Conservation (phyloP, 1,284 basidiomycete species). For the Fomes fomentarius region DNA sequence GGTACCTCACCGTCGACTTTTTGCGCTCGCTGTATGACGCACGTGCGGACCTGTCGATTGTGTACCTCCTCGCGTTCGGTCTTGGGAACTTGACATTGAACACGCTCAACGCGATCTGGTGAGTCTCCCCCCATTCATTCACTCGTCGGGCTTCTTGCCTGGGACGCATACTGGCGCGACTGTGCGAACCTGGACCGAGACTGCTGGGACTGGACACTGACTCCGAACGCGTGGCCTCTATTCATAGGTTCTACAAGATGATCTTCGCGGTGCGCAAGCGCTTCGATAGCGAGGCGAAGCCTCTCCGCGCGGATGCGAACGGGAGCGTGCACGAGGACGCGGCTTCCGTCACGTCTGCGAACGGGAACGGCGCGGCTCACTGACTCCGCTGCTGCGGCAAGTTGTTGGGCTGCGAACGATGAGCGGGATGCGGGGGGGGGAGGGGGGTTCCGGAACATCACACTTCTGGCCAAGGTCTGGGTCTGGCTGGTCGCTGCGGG, state of each 20-base stretch:
- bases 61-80: conserved; percentile 53
- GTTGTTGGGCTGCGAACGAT: too few relatives aligned
- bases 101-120: conserved; percentile 76
- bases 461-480: too few relatives aligned
- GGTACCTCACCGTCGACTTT: conserved; percentile 68
- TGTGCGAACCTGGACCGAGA: neutral
- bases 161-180: neutral
- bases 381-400: too few relatives aligned
- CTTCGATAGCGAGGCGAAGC: conserved; percentile 39
- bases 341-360: conserved; percentile 2
- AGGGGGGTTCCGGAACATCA: too few relatives aligned
- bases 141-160: neutral
- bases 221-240: too few relatives aligned
- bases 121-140: conserved; percentile 19
- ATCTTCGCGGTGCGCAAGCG: conserved; percentile 59
- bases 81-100: conserved; percentile 63
- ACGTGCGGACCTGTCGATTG: conserved; percentile 48
- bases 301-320: conserved; percentile 11
- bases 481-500: too few relatives aligned
- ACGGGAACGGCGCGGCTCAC: neutral
- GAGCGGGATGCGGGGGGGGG: too few relatives aligned
- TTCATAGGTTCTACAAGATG: conserved; percentile 68
- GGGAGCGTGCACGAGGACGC: conserved; percentile 1
- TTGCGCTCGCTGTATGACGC: conserved; percentile 54
- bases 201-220: neutral